Evolutionary conservation across 2,329 filamentous ascomycete species (phyloP), one percentile per base, ranked within the genome.

Genomic region (Drechslerella stenobrocha): DNA sequence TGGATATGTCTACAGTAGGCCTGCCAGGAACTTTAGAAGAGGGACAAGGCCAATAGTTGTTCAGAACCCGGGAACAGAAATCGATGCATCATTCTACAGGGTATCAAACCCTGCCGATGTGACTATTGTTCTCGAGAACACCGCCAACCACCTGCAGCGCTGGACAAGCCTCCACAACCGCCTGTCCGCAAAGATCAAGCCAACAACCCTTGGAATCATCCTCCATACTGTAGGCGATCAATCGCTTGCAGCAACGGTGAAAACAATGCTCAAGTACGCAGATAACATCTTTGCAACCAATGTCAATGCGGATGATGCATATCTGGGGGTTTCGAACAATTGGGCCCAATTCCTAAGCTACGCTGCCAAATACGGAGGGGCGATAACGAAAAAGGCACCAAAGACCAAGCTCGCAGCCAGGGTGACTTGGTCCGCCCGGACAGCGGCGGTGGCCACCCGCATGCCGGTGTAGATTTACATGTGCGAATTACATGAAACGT

Each of bases 11-110:
- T 55, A 58, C 8, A 52, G 47, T 15, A 65, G 52, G 15, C 37
- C 60, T 3, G 11, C 18, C 2, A 47, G 23, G 9, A 32, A 47
- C n/a, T 65, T 65, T 44, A 44, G 60, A 18, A 26, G 30, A 20
- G 40, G 26, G 5, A 57, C 8, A 8, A 23, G 34, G 18, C 51
- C 32, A 0, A 7, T 65, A 3, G 50, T 65, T 23, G 52, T 65
- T 8, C 60, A 65, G 13, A 65, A 65, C n/a, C 60, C 60, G 2
- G 60, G 60, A 2, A 65, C 60, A 3, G 52, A 65, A 9, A 52
- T 52, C 13, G 52, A 52, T 13, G 7, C 28, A 22, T 23, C 20
- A 2, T 65, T 65, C 28, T 65, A 57, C 22, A 24, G 13, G 2
- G 7, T 52, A 20, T 2, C 35, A 4, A 47, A 52, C 40, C 26